Evolutionary conservation across 306 rosid species (phyloP), one percentile per base, ranked within the genome.

Genomic region (Abrus pulchellus): DNA sequence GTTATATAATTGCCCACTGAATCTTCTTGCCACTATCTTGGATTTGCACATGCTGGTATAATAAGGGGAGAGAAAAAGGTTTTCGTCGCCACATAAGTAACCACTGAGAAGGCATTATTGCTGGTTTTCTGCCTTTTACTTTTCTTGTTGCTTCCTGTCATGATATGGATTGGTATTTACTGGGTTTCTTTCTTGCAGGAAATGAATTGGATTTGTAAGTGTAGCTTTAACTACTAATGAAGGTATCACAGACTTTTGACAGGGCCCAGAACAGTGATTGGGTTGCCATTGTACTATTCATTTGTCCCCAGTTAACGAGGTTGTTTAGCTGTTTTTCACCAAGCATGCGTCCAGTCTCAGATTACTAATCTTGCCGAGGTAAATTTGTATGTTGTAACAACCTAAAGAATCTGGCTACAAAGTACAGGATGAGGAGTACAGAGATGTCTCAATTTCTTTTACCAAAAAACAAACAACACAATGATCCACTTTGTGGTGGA

Each of bases 41-140:
- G 76, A 81, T 82, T 3, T 73, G 84, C 88, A 82, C 88, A 82
- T 85, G 88, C 69, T 70, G 75, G 59, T 68, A 77, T 74, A 68
- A 77, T 82, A 74, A 78, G 54, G 65, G 72, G 28, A 57, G 38
- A 64, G 49, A 53, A 29, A 65, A 44, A 77, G 71, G 72, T 50
- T 40, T 34, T 77, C 10, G 28, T 77, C 54, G 80, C 81, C 83
- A 81, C 85, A 83, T 45, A 85, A 76, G 62, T 81, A 55, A 47
- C 83, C 88, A 85, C 82, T 85, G 74, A 85, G 69, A 63, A 44
- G 78, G 32, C 49, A 60, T 80, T 72, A 54, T 83, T 77, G 80
- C 76, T 74, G 63, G 53, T 61, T 70, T 77, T 70, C 68, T 64
- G 74, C 75, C 61, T 72, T 71, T 72, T 52, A 9, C 75, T 75